A percentile compares a stretch with the other conserved stretches of the same genome.
These are phyloP conservation scores for Paramyrothecium sp. DNA, from an alignment of 2,329 filamentous ascomycete species.

Conservation along the genomic window DNA sequence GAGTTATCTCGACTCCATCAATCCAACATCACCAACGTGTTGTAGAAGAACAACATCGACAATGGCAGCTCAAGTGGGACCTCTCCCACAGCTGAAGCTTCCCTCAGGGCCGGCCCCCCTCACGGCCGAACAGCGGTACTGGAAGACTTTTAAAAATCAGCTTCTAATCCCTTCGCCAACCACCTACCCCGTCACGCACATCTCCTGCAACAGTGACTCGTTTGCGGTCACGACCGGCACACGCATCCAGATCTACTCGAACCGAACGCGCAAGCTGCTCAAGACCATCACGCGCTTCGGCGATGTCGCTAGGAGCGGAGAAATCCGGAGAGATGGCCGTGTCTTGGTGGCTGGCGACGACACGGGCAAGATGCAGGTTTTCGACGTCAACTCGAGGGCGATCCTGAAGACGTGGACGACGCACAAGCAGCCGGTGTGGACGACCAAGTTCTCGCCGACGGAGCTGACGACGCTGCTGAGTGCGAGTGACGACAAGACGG, in stretches of 20 bases:
- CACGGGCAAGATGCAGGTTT: constrained; percentile 88
- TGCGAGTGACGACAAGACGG: constrained; percentile 88
- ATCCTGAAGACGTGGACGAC: constrained; percentile 95
- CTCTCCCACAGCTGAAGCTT: constrained; percentile 77
- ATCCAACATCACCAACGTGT: constrained; percentile 11
- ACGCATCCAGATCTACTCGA: constrained; percentile 90
- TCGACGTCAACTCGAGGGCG: constrained; percentile 82
- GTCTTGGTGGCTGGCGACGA: constrained; percentile 92
- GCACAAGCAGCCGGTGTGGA: constrained; percentile 93
- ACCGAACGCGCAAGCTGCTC: constrained; percentile 83
- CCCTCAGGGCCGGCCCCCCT: constrained; percentile 78
- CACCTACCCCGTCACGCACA: constrained; percentile 85
- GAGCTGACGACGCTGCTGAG: constrained; percentile 85
- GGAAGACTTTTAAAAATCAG: constrained; percentile 91
- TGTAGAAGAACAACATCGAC: constrained; percentile 14
- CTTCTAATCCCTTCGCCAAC: constrained; percentile 88
- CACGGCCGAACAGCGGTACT: constrained; percentile 93
- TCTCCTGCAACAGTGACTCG: constrained; percentile 72
- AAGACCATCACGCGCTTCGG: constrained; percentile 95
- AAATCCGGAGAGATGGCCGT: constrained; percentile 83
- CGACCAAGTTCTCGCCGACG: constrained; percentile 86
- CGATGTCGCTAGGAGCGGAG: constrained; percentile 84
- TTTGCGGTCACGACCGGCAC: constrained; percentile 96
- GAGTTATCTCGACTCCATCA: constrained; percentile 2
- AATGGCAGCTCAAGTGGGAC: constrained; percentile 87